Evolutionary conservation across 148 eudicot species (phyloP).

Genomic region (Spergularia marina): DNA sequence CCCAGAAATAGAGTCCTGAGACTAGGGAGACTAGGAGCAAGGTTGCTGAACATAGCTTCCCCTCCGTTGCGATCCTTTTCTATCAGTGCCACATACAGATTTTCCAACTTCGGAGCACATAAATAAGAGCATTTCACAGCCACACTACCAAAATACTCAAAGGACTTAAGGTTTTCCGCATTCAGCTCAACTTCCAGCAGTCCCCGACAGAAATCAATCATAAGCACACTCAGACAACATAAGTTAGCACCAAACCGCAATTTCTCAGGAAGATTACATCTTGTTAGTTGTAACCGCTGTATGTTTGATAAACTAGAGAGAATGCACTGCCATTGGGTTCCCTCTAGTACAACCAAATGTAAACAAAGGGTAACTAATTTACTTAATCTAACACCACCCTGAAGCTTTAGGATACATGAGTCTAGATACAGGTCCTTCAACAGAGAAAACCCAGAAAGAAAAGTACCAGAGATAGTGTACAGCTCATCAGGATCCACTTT

Average conservation of each 20-base stretch:
- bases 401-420: conserved; percentile 4
- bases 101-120: background rate
- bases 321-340: background rate
- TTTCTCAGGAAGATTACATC: background rate
- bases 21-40: background rate
- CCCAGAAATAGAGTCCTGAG: background rate
- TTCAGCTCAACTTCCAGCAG: background rate
- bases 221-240: background rate
- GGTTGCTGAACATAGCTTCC: background rate
- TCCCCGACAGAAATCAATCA: background rate
- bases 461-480: background rate
- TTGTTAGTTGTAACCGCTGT: background rate
- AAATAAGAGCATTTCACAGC: background rate
- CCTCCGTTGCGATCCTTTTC: background rate
- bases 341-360: background rate
- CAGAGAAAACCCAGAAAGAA: background rate
- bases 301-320: background rate
- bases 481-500: background rate
- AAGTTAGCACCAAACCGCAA: background rate
- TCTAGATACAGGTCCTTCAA: background rate
- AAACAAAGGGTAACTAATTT: background rate
- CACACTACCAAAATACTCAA: background rate
- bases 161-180: background rate
- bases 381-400: background rate
- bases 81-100: background rate